Conservation (phyloP, 2,329 filamentous ascomycete species). For the Diplodia seriata region DNA sequence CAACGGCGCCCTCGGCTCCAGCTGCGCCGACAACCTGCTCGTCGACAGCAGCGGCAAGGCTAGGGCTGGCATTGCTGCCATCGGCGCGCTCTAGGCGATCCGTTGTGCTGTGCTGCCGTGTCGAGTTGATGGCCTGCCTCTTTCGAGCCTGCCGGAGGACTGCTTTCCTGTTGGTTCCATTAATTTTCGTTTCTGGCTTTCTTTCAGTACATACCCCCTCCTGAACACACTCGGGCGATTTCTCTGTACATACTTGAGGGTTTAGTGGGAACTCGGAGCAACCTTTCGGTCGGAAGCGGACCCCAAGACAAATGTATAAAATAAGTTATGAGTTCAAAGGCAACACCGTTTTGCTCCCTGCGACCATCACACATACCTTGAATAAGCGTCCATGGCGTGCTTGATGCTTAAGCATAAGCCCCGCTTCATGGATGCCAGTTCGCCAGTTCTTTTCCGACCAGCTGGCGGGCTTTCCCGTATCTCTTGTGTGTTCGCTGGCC, state of each 20-base stretch:
- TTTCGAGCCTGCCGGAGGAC: background rate
- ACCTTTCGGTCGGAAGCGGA: background rate
- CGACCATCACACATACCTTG: background rate
- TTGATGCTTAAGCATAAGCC: no score
- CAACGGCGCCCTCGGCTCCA: conserved; percentile 69
- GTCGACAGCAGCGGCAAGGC: conserved; percentile 63
- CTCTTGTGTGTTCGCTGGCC: background rate
- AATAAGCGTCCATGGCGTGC: no score
- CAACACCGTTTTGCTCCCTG: background rate
- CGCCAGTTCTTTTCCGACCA: background rate
- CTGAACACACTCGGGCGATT: background rate
- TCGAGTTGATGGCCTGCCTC: background rate
- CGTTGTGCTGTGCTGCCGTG: background rate
- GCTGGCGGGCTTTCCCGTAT: background rate
- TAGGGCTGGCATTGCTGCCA: conserved; percentile 4
- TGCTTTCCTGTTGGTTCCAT: background rate
- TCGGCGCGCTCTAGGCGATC: background rate
- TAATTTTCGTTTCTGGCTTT: background rate
- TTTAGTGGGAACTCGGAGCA: background rate
- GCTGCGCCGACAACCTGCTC: conserved; percentile 69
- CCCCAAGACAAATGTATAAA: background rate
- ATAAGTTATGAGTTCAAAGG: background rate
- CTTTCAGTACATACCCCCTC: background rate
- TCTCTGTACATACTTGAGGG: background rate
- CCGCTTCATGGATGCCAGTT: background rate